These are phyloP conservation scores for Candida peoriensis DNA, from an alignment of 805 yeast species.

Conservation along the genomic window DNA sequence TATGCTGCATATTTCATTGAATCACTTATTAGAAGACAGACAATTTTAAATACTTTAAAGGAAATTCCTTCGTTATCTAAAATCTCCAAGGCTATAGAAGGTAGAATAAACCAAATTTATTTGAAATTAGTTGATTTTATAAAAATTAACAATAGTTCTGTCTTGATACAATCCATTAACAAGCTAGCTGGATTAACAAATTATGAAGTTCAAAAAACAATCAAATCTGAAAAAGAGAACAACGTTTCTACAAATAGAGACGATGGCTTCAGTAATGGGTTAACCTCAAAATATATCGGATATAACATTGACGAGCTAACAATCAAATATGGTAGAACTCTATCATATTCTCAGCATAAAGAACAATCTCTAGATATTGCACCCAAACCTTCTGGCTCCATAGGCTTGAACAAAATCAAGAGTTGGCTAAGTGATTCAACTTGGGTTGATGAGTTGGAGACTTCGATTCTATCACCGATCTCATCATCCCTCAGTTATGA, in stretches of 20 bases:
- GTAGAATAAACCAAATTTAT: conserved; percentile 42
- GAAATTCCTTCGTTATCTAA: conserved; percentile 1
- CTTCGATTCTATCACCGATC: conserved; percentile 31
- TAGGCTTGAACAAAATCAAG: conserved; percentile 28
- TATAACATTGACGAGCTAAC: conserved; percentile 33
- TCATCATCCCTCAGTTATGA: conserved; percentile 38
- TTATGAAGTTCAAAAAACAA: conserved; percentile 7
- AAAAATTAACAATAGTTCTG: conserved; percentile 21
- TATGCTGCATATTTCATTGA: conserved; percentile 44
- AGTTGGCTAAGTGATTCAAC: conserved; percentile 27
- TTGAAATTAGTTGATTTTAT: conserved; percentile 25
- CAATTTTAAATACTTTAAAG: conserved; percentile 10
- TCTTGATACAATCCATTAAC: conserved; percentile 33
- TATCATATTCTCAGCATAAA: background rate
- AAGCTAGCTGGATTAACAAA: conserved; percentile 37
- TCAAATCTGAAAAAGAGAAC: background rate
- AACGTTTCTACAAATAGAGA: conserved; percentile 14
- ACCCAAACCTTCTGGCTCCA: conserved; percentile 19
- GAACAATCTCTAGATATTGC: conserved; percentile 17
- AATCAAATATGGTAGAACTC: conserved; percentile 20
- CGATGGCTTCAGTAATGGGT: conserved; percentile 45
- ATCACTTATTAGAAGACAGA: conserved; percentile 17
- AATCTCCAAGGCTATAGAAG: conserved; percentile 29
- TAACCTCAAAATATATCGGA: conserved; percentile 42
- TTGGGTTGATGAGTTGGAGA: conserved; percentile 33